Percentiles rank a stretch among this genome's conserved stretches.
Evolutionary conservation across 2,329 filamentous ascomycete genomes (phyloP).

Genomic region (Arachnomyces sp.): DNA sequence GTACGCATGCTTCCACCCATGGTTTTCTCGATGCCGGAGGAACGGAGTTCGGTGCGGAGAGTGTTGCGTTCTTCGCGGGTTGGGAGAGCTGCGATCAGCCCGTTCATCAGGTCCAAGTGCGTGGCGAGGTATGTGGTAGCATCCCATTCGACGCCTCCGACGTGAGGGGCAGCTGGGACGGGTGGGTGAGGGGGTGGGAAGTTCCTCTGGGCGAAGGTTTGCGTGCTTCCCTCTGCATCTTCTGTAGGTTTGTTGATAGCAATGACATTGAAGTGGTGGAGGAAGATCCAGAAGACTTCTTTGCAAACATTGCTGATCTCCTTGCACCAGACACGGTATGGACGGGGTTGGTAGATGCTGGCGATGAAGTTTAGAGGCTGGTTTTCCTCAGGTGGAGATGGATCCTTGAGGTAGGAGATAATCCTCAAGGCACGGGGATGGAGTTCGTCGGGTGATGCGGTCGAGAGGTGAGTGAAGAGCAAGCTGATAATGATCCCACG

Average conservation of each 20-base stretch:
- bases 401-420: slow-evolving; percentile 71
- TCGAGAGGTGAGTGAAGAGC: slow-evolving; percentile 78
- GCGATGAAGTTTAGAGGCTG: slow-evolving; percentile 77
- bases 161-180: slow-evolving; percentile 88
- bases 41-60: slow-evolving; percentile 66
- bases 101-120: slow-evolving; percentile 88
- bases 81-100: slow-evolving; percentile 73
- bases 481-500: slow-evolving; percentile 82
- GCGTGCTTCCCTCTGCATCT: slow-evolving; percentile 20
- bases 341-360: slow-evolving; percentile 77
- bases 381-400: slow-evolving; percentile 63
- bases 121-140: slow-evolving; percentile 92
- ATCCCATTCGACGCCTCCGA: slow-evolving; percentile 97
- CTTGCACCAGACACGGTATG: slow-evolving; percentile 89
- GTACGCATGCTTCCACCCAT: slow-evolving; percentile 77
- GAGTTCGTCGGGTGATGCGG: slow-evolving; percentile 54
- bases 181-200: slow-evolving; percentile 83
- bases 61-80: slow-evolving; percentile 61
- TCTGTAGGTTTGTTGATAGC: slow-evolving; percentile 37
- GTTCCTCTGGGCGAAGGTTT: slow-evolving; percentile 46
- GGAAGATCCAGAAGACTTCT: slow-evolving; percentile 98
- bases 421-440: slow-evolving; percentile 63
- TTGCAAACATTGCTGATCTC: slow-evolving; percentile 90
- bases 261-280: slow-evolving; percentile 86
- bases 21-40: slow-evolving; percentile 84